These are phyloP conservation scores for Sanguinoderma infundibulare DNA, from an alignment of 1,284 basidiomycete genomes.

Conservation along the genomic window DNA sequence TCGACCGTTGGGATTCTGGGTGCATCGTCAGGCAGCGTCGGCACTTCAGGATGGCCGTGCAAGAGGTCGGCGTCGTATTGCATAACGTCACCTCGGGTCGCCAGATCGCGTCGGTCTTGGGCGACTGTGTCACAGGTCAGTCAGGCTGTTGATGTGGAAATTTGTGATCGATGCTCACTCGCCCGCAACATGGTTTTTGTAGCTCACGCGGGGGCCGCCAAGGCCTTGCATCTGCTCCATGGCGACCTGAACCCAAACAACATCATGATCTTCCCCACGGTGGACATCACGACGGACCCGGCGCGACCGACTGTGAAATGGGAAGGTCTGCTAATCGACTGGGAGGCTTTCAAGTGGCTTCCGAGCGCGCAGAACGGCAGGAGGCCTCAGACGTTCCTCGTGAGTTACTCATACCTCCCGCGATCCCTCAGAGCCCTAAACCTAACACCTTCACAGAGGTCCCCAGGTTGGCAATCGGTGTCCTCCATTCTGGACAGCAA, in stretches of 20 bases:
- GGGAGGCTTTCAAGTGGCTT: slow-evolving; percentile 3
- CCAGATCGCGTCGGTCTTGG: background rate
- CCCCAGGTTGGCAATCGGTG: background rate
- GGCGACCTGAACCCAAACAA: slow-evolving; percentile 8
- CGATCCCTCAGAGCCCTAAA: background rate
- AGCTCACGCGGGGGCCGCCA: slow-evolving; percentile 8
- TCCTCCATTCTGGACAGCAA: background rate
- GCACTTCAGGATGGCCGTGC: background rate
- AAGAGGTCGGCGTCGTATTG: background rate
- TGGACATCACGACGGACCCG: background rate
- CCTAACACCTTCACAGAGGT: background rate
- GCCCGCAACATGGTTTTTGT: too few species aligned
- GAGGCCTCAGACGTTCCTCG: background rate
- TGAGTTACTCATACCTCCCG: too few species aligned
- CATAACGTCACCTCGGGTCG: background rate
- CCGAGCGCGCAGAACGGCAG: background rate
- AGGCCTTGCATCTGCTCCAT: slow-evolving; percentile 1
- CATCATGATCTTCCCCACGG: slow-evolving; percentile 2
- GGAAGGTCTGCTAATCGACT: slow-evolving; percentile 13
- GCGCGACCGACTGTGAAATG: slow-evolving; percentile 1
- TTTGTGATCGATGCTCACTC: background rate
- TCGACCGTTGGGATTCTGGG: background rate
- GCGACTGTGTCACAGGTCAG: background rate
- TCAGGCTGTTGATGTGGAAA: background rate
- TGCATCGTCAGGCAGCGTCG: too few species aligned